Base-by-base conservation (phyloP, 305 asterid species). In the Plantago lanceolata region DNA sequence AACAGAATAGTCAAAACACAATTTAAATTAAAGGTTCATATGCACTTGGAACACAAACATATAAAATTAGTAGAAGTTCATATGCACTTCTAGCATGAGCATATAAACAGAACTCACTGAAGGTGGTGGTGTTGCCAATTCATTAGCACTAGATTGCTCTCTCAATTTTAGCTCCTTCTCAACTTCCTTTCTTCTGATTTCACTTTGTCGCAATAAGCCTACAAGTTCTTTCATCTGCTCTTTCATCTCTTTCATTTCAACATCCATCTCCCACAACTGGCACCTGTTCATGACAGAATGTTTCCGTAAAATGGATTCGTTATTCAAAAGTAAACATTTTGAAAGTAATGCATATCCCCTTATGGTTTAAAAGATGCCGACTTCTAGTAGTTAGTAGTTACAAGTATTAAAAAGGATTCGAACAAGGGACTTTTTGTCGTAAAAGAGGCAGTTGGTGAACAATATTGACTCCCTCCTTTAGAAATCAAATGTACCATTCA, bases 221-320 rank as follows among this genome's bases (percentile, higher is more conserved):
- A 94, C 87, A 29, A 94, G 95, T 79, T 90, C 99, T 68, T 86
- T 94, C 84, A 86, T 79, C 66, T 94, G 97, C 72, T 94, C 99
- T 73, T 94, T 82, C 90, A 88, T 81, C 83, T 88, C 97, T 79
- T 90, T 94, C 78, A 85, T 81, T 76, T 90, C 96, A 13, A 82
- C 72, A 28, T 90, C 96, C 67, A 79, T 85, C 67, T 87, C 99
- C 96, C 97, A 88, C 67, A 81, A 63, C 63, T 90, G 87, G 75
- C 96, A 90, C 85, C 99, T 93, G 79, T 79, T 33, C 29, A 68
- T 64, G 58, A 53, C 57, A 66, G 50, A 24, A 50, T 57, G 66
- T 64, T 65, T 44, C 45, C 8, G 19, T 75, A 55, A 65, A 43
- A 37, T 21, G 54, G 58, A 14, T 54, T 14, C 15, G 4, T 54